phyloP scores from a whole-genome alignment of 1,284 basidiomycete species.

The Gomphus sp. region DNA sequence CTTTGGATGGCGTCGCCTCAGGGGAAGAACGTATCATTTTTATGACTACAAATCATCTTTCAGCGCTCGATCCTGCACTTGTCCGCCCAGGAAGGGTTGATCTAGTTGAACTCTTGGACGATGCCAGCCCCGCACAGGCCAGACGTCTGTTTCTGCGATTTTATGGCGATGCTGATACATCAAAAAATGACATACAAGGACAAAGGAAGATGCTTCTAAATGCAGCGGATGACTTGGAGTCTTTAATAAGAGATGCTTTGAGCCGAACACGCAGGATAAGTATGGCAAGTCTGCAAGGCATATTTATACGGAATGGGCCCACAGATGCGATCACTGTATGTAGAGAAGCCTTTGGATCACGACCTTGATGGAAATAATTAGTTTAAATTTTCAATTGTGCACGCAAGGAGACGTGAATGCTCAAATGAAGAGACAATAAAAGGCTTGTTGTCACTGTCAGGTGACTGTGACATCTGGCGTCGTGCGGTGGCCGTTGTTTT shows the following conservation, averaged over 20 bases:
- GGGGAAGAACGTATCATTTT: slow-evolving; percentile 97
- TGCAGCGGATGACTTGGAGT: slow-evolving; percentile 42
- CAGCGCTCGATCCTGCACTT: slow-evolving; percentile 82
- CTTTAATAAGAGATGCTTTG: slow-evolving; percentile 44
- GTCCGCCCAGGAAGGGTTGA: slow-evolving; percentile 95
- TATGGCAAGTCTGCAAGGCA: slow-evolving; percentile 90
- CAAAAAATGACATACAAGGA: slow-evolving; percentile 19
- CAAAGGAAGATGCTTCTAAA: slow-evolving; percentile 30
- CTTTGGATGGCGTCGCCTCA: slow-evolving; percentile 94
- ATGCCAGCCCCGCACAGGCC: slow-evolving; percentile 82
- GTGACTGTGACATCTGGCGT: not conserved
- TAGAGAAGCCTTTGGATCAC: slow-evolving; percentile 22
- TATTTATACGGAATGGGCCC: slow-evolving; percentile 76
- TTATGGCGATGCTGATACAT: slow-evolving; percentile 46
- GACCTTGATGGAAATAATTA: slow-evolving; percentile 14
- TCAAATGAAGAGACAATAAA: too few relatives aligned
- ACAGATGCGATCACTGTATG: slow-evolving; percentile 52
- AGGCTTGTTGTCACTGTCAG: not conserved
- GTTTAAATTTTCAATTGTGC: too few relatives aligned
- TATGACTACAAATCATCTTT: slow-evolving; percentile 97
- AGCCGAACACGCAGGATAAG: slow-evolving; percentile 56
- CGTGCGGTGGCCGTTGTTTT: not conserved
- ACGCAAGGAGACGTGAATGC: too few relatives aligned
- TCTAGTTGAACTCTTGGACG: slow-evolving; percentile 76
- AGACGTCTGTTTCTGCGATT: slow-evolving; percentile 76